Percentiles rank a stretch among this genome's conserved stretches.
Evolutionary conservation across 257 asterid species (phyloP).

Genomic region (Solanum piurae): DNA sequence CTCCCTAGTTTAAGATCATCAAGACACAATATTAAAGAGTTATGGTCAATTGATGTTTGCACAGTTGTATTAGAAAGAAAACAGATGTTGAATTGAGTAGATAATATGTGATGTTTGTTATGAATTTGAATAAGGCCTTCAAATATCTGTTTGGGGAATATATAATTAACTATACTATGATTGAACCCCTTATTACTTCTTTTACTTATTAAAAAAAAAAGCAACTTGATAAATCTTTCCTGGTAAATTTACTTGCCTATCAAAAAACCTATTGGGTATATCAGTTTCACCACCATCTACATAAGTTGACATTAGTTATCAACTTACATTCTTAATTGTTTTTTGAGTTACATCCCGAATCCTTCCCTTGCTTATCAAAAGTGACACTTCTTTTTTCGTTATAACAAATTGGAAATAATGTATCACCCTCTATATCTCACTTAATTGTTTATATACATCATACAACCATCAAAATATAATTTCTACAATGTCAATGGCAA

Average conservation of each 20-base stretch:
- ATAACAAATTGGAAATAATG: not conserved
- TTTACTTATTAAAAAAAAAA: not conserved
- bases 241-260: not conserved
- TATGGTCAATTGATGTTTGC: not conserved
- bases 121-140: not conserved
- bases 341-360: not conserved
- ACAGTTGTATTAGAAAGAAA: not conserved
- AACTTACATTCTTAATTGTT: not conserved
- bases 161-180: not conserved
- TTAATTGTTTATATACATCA: not conserved
- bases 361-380: not conserved
- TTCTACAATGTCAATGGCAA: not conserved
- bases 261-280: not conserved
- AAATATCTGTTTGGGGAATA: not conserved
- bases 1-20: not conserved
- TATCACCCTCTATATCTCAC: too few species aligned
- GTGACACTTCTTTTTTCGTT: not conserved
- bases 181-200: not conserved
- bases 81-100: not conserved
- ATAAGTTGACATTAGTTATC: not conserved
- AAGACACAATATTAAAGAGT: not conserved
- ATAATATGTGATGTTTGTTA: not conserved
- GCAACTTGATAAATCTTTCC: not conserved
- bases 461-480: not conserved
- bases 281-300: not conserved